These are phyloP conservation scores for Coleophoma cylindrospora DNA, from an alignment of 2,329 filamentous ascomycete species.

Conservation along the genomic window DNA sequence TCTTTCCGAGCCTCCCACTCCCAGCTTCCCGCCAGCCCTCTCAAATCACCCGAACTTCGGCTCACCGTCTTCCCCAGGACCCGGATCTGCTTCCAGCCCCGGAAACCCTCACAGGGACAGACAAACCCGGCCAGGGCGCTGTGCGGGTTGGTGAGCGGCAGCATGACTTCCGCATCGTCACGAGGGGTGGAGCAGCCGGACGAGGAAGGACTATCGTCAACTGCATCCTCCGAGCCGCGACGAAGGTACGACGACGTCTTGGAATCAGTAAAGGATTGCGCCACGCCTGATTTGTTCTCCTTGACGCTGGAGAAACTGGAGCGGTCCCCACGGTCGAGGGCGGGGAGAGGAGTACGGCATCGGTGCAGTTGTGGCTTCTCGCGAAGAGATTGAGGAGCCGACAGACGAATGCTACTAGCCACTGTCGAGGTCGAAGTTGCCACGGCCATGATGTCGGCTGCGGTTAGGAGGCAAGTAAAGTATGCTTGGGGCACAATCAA, in stretches of 20 bases:
- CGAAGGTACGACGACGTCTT: slow-evolving; percentile 53
- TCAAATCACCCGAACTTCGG: slow-evolving; percentile 56
- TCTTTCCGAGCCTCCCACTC: slow-evolving; percentile 28
- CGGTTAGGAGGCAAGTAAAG: neutral
- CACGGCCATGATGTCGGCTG: slow-evolving; percentile 7
- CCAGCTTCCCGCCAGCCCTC: slow-evolving; percentile 50
- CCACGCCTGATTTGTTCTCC: slow-evolving; percentile 30
- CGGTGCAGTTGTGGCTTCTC: neutral
- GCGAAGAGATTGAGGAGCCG: slow-evolving; percentile 1
- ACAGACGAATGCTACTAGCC: neutral
- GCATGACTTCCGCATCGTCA: slow-evolving; percentile 3
- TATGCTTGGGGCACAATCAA: neutral
- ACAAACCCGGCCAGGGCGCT: slow-evolving; percentile 54
- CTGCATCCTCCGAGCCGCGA: slow-evolving; percentile 35
- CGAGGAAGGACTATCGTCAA: slow-evolving; percentile 36
- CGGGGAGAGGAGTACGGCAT: slow-evolving; percentile 9
- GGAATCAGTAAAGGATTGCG: slow-evolving; percentile 58
- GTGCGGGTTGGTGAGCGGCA: slow-evolving; percentile 36
- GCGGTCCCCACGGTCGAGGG: slow-evolving; percentile 21
- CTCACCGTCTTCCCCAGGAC: slow-evolving; percentile 51
- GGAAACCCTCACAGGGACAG: slow-evolving; percentile 51
- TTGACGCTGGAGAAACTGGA: slow-evolving; percentile 26
- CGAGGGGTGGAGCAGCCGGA: slow-evolving; percentile 14
- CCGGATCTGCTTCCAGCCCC: slow-evolving; percentile 58
- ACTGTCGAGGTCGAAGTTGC: neutral